Base-by-base conservation (phyloP, 2,329 filamentous ascomycete genomes). In the Arthrobotrys pseudoclavata region DNA sequence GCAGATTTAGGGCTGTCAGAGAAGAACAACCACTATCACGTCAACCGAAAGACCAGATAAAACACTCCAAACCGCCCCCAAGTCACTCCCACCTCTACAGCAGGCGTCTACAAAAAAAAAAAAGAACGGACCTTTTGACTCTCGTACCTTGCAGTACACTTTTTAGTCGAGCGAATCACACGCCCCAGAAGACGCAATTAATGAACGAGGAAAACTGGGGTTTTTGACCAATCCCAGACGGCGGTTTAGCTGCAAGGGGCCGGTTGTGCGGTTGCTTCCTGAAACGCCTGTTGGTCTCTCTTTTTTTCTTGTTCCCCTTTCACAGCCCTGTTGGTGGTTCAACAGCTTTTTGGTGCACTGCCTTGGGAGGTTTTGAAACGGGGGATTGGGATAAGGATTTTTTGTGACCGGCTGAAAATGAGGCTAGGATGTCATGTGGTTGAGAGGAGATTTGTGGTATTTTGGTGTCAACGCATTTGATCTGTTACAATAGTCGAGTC, bases 201-300 rank as follows among this genome's bases (percentile, higher is more conserved):
- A 37, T 37, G 18, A 24, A 57, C 29, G 3, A 37, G 40, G 10
- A 53, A 53, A 53, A 13, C 22, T n/a, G 24, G 50, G 15, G 24
- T 9, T 22, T 22, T 31, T 42, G 22, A 26, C 55, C 55, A 60
- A 60, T 60, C 55, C 31, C 20, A 42, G 55, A 3, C 13, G 34
- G n/a, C 34, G 55, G 55, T 60, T 60, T 60, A 29, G 9, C 55
- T 60, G 55, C 55, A 60, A 60, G 55, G 55, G 55, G 55, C 40
- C 18, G 31, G 52, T 20, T 40, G 55, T 60, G 55, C 55, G 55
- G 55, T 42, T 60, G 55, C 55, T 42, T 60, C 55, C 55, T 60
- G 55, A 60, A 60, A 60, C 55, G 42, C 9, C 31, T 37, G 31
- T n/a, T 40, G 24, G 50, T 57, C 29, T 37, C n/a, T 37, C 29